Percentiles rank a stretch among this genome's conserved stretches.
These are phyloP conservation scores for Ustilago lituana DNA, from an alignment of 1,284 basidiomycete species.

Conservation along the genomic window DNA sequence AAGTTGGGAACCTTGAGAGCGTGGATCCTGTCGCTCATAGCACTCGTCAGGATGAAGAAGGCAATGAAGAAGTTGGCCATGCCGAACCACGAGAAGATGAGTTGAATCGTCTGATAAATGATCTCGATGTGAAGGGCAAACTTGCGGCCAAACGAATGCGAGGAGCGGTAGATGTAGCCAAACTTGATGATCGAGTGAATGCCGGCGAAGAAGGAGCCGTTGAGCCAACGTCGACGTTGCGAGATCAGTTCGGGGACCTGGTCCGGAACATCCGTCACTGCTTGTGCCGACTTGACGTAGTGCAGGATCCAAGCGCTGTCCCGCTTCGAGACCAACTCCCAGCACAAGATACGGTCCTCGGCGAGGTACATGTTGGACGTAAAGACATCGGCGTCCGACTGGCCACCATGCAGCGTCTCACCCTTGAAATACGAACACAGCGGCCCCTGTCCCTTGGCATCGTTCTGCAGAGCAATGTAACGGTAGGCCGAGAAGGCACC, in stretches of 20 bases:
- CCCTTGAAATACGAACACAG: conserved; percentile 93
- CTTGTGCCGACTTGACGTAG: conserved; percentile 64
- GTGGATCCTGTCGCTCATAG: conserved; percentile 52
- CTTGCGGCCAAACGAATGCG: conserved; percentile 60
- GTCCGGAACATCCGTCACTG: conserved; percentile 64
- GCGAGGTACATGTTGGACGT: conserved; percentile 66
- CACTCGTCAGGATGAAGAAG: conserved; percentile 60
- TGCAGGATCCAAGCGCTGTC: conserved; percentile 63
- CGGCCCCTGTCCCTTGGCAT: conserved; percentile 82
- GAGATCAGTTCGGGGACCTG: conserved; percentile 62
- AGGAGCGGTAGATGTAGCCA: conserved; percentile 65
- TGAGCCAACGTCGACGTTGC: conserved; percentile 64
- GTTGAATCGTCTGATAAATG: conserved; percentile 63
- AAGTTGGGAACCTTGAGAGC: conserved; percentile 57
- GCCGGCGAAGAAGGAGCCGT: conserved; percentile 65
- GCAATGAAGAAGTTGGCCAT: conserved; percentile 62
- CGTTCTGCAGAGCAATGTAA: conserved; percentile 90
- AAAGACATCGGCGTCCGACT: conserved; percentile 63
- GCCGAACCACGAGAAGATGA: conserved; percentile 64
- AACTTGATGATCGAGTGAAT: conserved; percentile 67
- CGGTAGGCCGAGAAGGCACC: conserved; percentile 85
- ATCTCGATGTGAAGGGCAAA: conserved; percentile 63
- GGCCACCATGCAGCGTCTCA: conserved; percentile 73
- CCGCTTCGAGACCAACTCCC: conserved; percentile 68
- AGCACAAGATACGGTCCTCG: conserved; percentile 65